Conservation (phyloP, 495 filamentous ascomycete species). For the Xylaria venustula region DNA sequence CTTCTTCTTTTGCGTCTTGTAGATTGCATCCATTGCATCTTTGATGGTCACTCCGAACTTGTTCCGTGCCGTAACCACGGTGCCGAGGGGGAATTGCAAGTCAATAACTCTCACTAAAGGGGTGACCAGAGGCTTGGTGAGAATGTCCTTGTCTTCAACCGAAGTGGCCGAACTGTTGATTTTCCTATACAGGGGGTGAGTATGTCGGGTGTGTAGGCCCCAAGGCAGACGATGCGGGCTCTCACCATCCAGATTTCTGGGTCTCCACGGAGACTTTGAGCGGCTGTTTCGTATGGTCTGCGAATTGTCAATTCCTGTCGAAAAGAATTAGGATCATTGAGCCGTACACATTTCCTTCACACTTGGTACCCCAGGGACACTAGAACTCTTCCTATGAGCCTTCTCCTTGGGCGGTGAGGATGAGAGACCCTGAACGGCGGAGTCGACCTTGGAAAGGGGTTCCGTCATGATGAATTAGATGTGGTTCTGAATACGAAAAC, state of each 20-base stretch:
- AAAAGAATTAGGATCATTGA: background rate
- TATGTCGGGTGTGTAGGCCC: constrained; percentile 1
- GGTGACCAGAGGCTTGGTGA: constrained; percentile 74
- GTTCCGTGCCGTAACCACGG: constrained; percentile 85
- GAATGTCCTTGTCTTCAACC: constrained; percentile 74
- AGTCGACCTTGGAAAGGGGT: constrained; percentile 80
- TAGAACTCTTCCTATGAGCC: constrained; percentile 70
- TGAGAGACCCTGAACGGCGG: constrained; percentile 75
- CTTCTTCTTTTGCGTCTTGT: constrained; percentile 94
- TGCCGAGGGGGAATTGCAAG: constrained; percentile 81
- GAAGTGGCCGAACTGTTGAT: constrained; percentile 78
- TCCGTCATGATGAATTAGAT: constrained; percentile 56
- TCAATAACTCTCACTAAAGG: constrained; percentile 92
- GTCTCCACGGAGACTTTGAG: constrained; percentile 82
- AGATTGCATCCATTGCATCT: constrained; percentile 88
- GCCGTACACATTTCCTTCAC: constrained; percentile 81
- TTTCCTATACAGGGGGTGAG: constrained; percentile 57
- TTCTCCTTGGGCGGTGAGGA: constrained; percentile 64
- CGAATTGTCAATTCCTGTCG: background rate
- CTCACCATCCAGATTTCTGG: constrained; percentile 87
- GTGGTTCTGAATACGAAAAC: constrained; percentile 1
- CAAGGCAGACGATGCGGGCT: background rate
- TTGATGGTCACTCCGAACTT: constrained; percentile 92
- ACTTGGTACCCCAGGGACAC: constrained; percentile 66
- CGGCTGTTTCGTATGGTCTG: constrained; percentile 73